Base-by-base conservation (phyloP, 2,329 filamentous ascomycete species). In the Penicillium nordicum region DNA sequence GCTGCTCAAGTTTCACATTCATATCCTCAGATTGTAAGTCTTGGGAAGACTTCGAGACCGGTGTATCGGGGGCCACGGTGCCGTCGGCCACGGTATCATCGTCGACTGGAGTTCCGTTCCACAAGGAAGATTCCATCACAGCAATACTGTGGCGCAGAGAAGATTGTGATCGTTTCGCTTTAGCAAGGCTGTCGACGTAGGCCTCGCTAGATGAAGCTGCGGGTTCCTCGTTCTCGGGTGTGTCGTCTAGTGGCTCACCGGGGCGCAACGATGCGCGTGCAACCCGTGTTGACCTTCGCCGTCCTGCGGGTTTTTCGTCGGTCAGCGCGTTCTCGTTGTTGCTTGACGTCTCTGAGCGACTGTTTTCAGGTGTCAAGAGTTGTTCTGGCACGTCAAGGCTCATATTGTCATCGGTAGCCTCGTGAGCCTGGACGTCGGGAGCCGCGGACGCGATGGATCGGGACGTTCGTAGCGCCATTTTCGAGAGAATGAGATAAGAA, bases 261-360 rank as follows among this genome's bases (percentile, higher is more conserved):
- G 65, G 64, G 57, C 62, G 68, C 51, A 76, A 53, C 34, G 74
- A 77, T 56, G 72, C 68, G 70, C 74, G 74, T 68, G 67, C 70
- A 55, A 71, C 69, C 64, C 74, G 74, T 70, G 72, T 70, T 63
- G 74, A 74, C 52, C 61, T 67, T 38, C 69, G 68, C 44, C 69
- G 72, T 44, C 63, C 49, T 12, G 63, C 55, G 29, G 67, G 63
- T 57, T 72, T 71, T 57, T 74, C 72, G 44, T 74, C 71, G 29
- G 59, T 61, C 12, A 64, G 68, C 61, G 69, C 68, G 63, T 72
- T 69, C 56, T 73, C 71, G 62, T 71, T 71, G 60, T 72, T 73
- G 62, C 73, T 76, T 5, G 74, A 75, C 2, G 73, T 75, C 54
- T 76, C 74, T n/a, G 74, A 77, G 51, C 71, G 73, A 57, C 75